Evolutionary conservation across 2,329 filamentous ascomycete species (phyloP).

Genomic region (Metarhizium guizhouense): DNA sequence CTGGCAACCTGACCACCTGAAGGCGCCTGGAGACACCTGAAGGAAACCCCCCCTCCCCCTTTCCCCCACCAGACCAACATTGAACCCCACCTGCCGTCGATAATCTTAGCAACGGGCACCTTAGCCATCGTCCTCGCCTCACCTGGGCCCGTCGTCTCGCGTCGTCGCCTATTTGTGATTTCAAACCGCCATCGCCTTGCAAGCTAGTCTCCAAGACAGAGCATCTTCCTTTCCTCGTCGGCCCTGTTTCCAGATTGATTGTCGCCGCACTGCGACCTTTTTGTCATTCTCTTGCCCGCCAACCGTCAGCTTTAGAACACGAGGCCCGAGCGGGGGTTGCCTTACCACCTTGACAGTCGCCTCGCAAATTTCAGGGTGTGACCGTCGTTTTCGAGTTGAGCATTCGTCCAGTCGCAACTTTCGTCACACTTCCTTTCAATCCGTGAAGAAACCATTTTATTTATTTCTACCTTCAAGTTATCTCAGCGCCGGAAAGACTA

Average conservation of each 20-base stretch:
- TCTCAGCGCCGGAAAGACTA: neutral
- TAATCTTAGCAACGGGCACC: neutral
- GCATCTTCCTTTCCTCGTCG: neutral
- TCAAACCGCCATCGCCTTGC: neutral
- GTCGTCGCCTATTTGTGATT: neutral
- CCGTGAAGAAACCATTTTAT: neutral
- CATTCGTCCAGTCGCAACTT: neutral
- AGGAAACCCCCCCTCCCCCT: neutral
- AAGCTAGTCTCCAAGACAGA: neutral
- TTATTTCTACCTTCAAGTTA: neutral
- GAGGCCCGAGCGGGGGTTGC: constrained; percentile 8
- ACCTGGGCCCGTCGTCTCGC: neutral
- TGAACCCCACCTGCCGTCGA: neutral
- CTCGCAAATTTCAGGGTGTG: constrained; percentile 3
- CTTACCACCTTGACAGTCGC: constrained; percentile 2
- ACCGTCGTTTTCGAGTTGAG: constrained; percentile 1
- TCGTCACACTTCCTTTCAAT: neutral
- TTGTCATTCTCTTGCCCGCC: neutral
- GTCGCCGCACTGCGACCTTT: neutral
- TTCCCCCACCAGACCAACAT: neutral
- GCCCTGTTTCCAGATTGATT: neutral
- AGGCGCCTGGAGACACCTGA: neutral
- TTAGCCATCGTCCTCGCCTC: neutral
- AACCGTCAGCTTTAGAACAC: neutral
- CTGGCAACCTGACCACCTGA: neutral